These are phyloP conservation scores for Eucalyptus microcorys DNA, from an alignment of 345 rosid species.

Conservation along the genomic window DNA sequence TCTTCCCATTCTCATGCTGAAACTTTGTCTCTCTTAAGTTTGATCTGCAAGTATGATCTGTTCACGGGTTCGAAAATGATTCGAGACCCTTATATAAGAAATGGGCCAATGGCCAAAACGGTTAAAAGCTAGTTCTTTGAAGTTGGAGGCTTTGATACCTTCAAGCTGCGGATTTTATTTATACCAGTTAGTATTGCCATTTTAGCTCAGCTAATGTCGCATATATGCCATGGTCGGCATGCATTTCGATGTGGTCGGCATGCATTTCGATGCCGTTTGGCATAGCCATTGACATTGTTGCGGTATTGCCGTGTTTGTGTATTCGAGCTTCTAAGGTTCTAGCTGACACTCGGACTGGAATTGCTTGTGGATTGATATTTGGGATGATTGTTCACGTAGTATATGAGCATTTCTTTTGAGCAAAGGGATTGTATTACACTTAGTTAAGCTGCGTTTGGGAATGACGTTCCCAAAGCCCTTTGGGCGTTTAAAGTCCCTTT, in stretches of 20 bases:
- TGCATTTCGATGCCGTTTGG: background rate
- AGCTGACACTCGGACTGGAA: background rate
- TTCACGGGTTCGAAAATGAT: background rate
- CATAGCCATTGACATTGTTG: background rate
- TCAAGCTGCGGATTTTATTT: background rate
- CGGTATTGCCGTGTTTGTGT: background rate
- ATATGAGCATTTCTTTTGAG: background rate
- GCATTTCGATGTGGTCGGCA: background rate
- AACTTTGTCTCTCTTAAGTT: fast-evolving
- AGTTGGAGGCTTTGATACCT: background rate
- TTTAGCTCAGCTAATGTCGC: background rate
- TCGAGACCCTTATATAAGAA: background rate
- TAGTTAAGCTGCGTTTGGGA: too few relatives aligned
- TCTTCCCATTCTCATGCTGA: background rate
- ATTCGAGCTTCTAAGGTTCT: background rate
- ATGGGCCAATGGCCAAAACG: background rate
- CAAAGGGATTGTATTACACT: background rate
- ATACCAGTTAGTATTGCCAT: fast-evolving
- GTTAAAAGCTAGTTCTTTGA: fast-evolving
- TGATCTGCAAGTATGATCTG: background rate
- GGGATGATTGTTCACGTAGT: background rate
- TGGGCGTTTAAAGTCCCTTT: too few relatives aligned
- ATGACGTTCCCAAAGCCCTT: too few relatives aligned
- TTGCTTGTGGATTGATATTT: background rate
- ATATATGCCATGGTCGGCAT: background rate